These are phyloP conservation scores for Plasmodium ovale DNA, from an alignment of 169 alveolate genomes.

Conservation along the genomic window DNA sequence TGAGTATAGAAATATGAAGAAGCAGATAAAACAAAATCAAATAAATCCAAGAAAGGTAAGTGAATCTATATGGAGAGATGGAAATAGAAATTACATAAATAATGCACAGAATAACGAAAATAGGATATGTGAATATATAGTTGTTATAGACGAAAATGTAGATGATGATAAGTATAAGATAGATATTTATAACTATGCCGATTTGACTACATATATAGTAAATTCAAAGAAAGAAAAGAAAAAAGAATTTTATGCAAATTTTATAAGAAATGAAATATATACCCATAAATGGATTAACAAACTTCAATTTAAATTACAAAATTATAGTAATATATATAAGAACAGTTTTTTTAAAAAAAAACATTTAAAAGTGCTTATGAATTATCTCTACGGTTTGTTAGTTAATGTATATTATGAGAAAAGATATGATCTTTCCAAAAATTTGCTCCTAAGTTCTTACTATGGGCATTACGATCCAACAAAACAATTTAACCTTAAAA, in stretches of 20 bases:
- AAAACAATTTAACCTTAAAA: constrained; percentile 25
- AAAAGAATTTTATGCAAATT: constrained; percentile 60
- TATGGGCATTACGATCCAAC: constrained; percentile 44
- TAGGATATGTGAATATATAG: constrained; percentile 55
- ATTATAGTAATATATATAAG: constrained; percentile 54
- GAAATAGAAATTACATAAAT: constrained; percentile 31
- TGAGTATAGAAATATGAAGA: constrained; percentile 12
- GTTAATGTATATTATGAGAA: constrained; percentile 51
- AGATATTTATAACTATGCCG: constrained; percentile 62
- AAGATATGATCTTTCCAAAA: constrained; percentile 50
- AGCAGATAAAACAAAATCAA: background rate
- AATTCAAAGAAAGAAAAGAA: constrained; percentile 71
- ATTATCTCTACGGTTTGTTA: constrained; percentile 25
- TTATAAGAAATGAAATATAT: constrained; percentile 73
- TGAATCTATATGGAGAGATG: background rate
- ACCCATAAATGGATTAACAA: constrained; percentile 68
- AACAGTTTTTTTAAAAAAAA: constrained; percentile 46
- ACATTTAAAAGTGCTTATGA: constrained; percentile 23
- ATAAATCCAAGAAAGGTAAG: background rate
- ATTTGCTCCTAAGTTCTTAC: constrained; percentile 23
- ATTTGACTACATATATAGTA: constrained; percentile 65
- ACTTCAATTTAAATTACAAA: constrained; percentile 53
- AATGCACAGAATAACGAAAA: constrained; percentile 5
- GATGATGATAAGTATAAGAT: constrained; percentile 49
- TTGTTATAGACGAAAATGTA: constrained; percentile 60